Base-by-base conservation (phyloP, 2,329 filamentous ascomycete species). In the Fusarium sp. region DNA sequence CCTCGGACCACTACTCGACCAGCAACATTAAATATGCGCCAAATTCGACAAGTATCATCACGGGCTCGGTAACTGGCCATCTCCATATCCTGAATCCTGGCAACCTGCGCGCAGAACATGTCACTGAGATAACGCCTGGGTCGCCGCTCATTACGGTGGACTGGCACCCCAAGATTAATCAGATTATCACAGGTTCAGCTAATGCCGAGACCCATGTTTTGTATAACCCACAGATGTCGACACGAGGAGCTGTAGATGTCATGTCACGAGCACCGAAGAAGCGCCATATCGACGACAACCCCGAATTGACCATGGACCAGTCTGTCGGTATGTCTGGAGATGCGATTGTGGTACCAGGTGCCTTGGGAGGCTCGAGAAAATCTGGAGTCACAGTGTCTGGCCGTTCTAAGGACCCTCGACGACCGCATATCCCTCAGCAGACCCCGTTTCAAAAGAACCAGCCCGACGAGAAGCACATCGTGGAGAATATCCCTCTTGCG, bases 151-250 rank as follows among this genome's bases (percentile, higher is more conserved):
- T 98, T 60, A 88, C 88, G 3, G 92, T 96, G 23, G 81, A 91
- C 61, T 99, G 95, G 95, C 94, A 99, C 71, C 84, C 90, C 17
- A 96, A 93, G 75, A 87, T 99, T 71, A 98, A 99, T 73, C 95
- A 99, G 72, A 97, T 99, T 70, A 77, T 98, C 63, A 96, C 94
- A 9, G 94, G 93, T 55, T 97, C 94, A 41, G 92, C 92, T 48
- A 97, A 97, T 71, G 88, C 89, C 53, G 91, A 96, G 75, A 93
- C 91, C 0, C 94, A 93, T 70, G 84, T 98, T 37, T 88, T 99
- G 43, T 99, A 95, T 79, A 94, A 91, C 71, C 95, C 95, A 2
- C 85, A 82, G n/a, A 88, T 87, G 67, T 99, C 95, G 19, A 84
- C 75, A 11, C 88, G 87, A 58, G 95, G 95, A 55, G 95, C 93